Conservation (phyloP, 1,284 basidiomycete species). For the Macrocystidia cucumis region DNA sequence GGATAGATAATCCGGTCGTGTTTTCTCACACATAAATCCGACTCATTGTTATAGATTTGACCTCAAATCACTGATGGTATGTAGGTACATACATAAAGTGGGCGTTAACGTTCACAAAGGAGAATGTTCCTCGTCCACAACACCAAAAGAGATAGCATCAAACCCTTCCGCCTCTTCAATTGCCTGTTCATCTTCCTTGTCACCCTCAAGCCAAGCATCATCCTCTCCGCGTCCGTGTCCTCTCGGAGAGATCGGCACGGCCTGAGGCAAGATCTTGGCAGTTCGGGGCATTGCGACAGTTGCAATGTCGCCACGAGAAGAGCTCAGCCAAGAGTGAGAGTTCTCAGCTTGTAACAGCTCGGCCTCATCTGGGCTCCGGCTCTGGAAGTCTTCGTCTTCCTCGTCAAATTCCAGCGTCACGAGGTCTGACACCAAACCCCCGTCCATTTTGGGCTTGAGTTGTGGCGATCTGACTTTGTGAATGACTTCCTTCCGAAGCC, state of each 20-base stretch:
- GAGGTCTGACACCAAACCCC: constrained; percentile 15
- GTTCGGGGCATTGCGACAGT: constrained; percentile 16
- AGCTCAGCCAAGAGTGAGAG: neutral
- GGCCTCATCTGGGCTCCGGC: constrained; percentile 8
- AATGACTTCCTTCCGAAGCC: constrained; percentile 49
- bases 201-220: constrained; percentile 42
- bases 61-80: too few species aligned
- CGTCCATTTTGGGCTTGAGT: constrained; percentile 18
- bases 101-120: too few species aligned
- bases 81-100: too few species aligned
- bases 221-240: constrained; percentile 25
- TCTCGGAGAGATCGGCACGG: constrained; percentile 11
- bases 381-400: constrained; percentile 56
- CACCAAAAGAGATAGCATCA: constrained; percentile 51
- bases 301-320: constrained; percentile 27
- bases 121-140: constrained; percentile 63
- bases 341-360: constrained; percentile 10
- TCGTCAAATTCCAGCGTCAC: constrained; percentile 68
- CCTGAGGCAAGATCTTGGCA: neutral
- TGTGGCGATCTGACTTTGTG: constrained; percentile 28
- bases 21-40: too few species aligned
- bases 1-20: too few species aligned
- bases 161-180: constrained; percentile 62
- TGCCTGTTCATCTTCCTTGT: constrained; percentile 39
- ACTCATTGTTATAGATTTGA: too few species aligned